These are phyloP conservation scores for Primulina eburnea DNA, from an alignment of 257 asterid species.

Conservation along the genomic window DNA sequence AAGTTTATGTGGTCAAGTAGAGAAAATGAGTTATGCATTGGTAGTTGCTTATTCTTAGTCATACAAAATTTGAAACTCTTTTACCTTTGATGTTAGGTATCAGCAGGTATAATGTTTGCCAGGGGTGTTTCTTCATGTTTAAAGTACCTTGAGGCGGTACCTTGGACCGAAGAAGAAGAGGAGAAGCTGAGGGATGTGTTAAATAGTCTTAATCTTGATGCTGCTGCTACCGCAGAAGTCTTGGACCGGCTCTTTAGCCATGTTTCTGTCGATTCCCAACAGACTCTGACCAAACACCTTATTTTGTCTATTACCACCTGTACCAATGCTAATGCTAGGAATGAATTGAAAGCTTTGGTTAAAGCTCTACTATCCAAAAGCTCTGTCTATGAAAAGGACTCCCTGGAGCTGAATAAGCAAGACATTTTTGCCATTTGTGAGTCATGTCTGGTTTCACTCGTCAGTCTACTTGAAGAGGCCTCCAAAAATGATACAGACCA, in stretches of 20 bases:
- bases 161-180: slow-evolving; percentile 97
- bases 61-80: slow-evolving; percentile 16
- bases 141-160: slow-evolving; percentile 83
- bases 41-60: not conserved
- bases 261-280: slow-evolving; percentile 49
- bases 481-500: slow-evolving; percentile 29
- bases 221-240: slow-evolving; percentile 46
- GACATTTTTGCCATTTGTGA: slow-evolving; percentile 53
- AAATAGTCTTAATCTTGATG: slow-evolving; percentile 42
- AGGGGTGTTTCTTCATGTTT: slow-evolving; percentile 68
- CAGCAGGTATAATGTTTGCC: slow-evolving; percentile 67
- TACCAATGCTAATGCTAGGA: slow-evolving; percentile 60
- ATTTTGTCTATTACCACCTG: slow-evolving; percentile 62
- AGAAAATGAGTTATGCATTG: not conserved
- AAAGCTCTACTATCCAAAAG: slow-evolving; percentile 73
- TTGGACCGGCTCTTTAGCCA: slow-evolving; percentile 53
- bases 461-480: slow-evolving; percentile 64
- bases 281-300: slow-evolving; percentile 59
- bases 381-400: slow-evolving; percentile 57
- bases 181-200: slow-evolving; percentile 72
- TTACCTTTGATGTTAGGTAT: slow-evolving; percentile 43
- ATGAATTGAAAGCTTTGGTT: slow-evolving; percentile 72
- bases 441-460: slow-evolving; percentile 58
- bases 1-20: not conserved
- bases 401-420: slow-evolving; percentile 52